phyloP scores from a whole-genome alignment of 768 basidiomycete genomes.

The Collybia nuda region DNA sequence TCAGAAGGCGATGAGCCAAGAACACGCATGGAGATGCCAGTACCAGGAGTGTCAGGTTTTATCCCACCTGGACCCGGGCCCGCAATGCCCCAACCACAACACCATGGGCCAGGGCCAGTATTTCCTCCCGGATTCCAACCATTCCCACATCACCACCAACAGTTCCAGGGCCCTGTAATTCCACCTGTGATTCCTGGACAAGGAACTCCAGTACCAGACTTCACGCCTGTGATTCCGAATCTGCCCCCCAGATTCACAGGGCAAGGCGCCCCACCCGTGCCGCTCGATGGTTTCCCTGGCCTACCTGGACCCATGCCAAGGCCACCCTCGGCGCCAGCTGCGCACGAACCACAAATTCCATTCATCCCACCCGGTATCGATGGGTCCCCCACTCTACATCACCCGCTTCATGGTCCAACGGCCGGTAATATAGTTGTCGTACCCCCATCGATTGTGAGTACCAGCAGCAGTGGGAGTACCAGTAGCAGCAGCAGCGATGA shows the following conservation, averaged over 20 bases:
- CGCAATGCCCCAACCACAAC: slow-evolving; percentile 1
- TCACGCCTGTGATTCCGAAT: slow-evolving; percentile 13
- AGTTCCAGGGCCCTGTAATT: slow-evolving; percentile 7
- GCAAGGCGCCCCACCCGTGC: slow-evolving; percentile 16
- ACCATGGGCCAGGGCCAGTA: slow-evolving; percentile 3
- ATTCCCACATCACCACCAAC: slow-evolving; percentile 10
- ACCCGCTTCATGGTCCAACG: slow-evolving; percentile 5
- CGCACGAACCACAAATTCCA: background rate
- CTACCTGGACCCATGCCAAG: slow-evolving; percentile 16
- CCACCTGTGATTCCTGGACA: slow-evolving; percentile 11
- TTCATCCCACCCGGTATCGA: slow-evolving; percentile 23
- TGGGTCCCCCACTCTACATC: slow-evolving; percentile 2
- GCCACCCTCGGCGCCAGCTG: slow-evolving; percentile 9
- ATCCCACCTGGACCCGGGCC: slow-evolving; percentile 1
- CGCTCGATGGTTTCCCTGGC: slow-evolving; percentile 7
- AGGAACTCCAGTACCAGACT: slow-evolving; percentile 2
- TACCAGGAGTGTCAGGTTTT: background rate
- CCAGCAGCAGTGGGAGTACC: background rate
- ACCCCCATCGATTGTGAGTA: slow-evolving; percentile 2
- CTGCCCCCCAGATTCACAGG: background rate
- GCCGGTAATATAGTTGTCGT: slow-evolving; percentile 7
- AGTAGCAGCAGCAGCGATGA: background rate
- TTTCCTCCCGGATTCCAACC: slow-evolving; percentile 1
- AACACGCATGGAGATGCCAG: background rate
- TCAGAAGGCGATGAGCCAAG: slow-evolving; percentile 3